Base-by-base conservation (phyloP, 2,329 filamentous ascomycete genomes). In the Botrytis porri region DNA sequence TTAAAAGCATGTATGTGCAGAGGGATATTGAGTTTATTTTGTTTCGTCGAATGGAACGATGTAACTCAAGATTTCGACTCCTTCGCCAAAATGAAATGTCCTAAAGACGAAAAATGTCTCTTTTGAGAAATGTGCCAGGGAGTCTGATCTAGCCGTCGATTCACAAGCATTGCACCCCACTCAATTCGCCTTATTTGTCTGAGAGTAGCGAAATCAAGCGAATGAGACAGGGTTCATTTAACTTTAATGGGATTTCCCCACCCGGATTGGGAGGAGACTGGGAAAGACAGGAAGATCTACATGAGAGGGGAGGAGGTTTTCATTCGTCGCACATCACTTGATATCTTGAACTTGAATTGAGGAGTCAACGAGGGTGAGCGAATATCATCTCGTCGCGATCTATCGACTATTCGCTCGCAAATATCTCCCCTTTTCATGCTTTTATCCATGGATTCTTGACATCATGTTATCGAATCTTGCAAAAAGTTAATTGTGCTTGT, bases 201-300 rank as follows among this genome's bases (percentile, higher is more conserved):
- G 29, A 67, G 62, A 67, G 70, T 60, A 72, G 70, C 37, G 70
- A 72, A 72, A 45, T 18, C 32, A 61, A 67, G 70, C 70, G 70
- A 72, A 22, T 69, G 39, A 43, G 45, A 43, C 62, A 67, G 39
- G 70, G 70, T 67, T 69, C 35, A 57, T 4, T 57, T 16, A 32
- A 57, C 65, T 69, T 39, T 41, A 69, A 69, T 57, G 65, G 65
- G 48, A 69, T 69, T 41, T 57, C 65, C 48, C 48, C 48, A 57
- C 48, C 65, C 65, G 48, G 35, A 67, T 57, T 29, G 48, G 64
- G 63, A 66, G 48, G 65, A 67, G 35, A 41, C 25, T 67, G 48
- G 65, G 48, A 69, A 69, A 20, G 25, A 57, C 20, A 39, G 37
- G 48, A 57, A 57, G 65, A 69, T 69, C 48, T 69, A 41, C 65